These are phyloP conservation scores for Cadophora malorum DNA, from an alignment of 2,329 filamentous ascomycete genomes.

Conservation along the genomic window DNA sequence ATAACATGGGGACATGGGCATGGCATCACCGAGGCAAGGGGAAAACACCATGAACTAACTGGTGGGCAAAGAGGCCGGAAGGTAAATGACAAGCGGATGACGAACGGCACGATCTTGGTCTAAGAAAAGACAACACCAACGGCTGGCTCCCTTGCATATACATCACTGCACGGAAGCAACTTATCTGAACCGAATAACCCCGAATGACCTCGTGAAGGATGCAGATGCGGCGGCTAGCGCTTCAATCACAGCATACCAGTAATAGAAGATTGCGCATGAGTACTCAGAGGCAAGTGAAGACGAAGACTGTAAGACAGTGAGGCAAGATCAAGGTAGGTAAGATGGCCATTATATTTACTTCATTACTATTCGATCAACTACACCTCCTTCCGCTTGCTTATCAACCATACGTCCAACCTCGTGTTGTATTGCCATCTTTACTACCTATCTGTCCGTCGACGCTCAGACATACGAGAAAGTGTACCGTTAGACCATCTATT, in stretches of 20 bases:
- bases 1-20: no score
- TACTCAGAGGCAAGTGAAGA: not conserved
- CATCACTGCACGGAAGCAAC: no score
- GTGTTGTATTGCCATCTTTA: not conserved
- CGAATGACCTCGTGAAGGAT: no score
- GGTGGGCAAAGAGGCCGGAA: no score
- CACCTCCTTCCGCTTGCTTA: not conserved
- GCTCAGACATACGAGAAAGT: not conserved
- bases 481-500: not conserved
- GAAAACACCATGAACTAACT: no score
- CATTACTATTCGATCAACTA: conserved; percentile 15
- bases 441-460: not conserved
- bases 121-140: not conserved
- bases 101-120: not conserved
- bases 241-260: no score
- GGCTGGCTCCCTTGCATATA: not conserved
- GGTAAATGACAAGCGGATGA: no score
- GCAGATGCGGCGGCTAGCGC: no score
- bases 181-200: not conserved
- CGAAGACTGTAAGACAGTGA: not conserved
- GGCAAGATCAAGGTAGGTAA: not conserved
- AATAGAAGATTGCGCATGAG: not conserved
- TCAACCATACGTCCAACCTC: not conserved
- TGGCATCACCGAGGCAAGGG: no score
- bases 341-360: conserved; percentile 10